Evolutionary conservation across 441 rosid genomes (phyloP), one percentile per base, ranked within the genome.

Genomic region (Euphorbia celastroides): DNA sequence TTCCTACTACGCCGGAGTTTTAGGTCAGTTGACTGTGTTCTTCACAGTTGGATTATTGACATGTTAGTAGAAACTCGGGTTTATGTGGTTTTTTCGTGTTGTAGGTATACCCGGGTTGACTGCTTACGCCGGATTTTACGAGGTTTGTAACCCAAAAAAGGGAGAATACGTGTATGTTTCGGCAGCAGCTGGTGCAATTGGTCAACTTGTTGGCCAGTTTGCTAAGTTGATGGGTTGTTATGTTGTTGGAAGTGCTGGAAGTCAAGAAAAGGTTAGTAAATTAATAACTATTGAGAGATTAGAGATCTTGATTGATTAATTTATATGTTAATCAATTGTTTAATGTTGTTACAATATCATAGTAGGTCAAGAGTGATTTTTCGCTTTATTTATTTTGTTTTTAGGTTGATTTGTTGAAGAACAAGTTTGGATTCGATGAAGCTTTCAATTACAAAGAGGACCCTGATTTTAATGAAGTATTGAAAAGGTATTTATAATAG

Each of bases 191-290:
- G 92, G 96, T 59, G 90, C 92, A 0, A 83, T 87, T 13, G 96
- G 93, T 12, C 93, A 87, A 65, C 84, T 89, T 67, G 89, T 86
- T 36, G 95, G 97, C 28, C 97, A 90, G 74, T 77, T 88, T 3
- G 95, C 97, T 46, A 86, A 86, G 77, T 66, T 85, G 66, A 79
- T 80, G 20, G 97, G 94, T 46, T 90, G 94, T 75, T 82, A 83
- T 52, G 88, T 88, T 14, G 97, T 88, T 73, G 94, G 97, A 28
- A 90, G 92, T 62, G 94, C 90, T 10, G 92, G 97, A 60, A 84
- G 81, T 48, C 65, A 67, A 23, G 83, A 78, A 66, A 90, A 90
- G 80, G 91, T 80, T 41, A 34, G 64, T n/a, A n/a, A 2, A 34
- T 34, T 34, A 9, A 10, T 38, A 38, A 9, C 12, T 38, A 38